Base-by-base conservation (phyloP, 768 basidiomycete species). In the Clavulina sp. region DNA sequence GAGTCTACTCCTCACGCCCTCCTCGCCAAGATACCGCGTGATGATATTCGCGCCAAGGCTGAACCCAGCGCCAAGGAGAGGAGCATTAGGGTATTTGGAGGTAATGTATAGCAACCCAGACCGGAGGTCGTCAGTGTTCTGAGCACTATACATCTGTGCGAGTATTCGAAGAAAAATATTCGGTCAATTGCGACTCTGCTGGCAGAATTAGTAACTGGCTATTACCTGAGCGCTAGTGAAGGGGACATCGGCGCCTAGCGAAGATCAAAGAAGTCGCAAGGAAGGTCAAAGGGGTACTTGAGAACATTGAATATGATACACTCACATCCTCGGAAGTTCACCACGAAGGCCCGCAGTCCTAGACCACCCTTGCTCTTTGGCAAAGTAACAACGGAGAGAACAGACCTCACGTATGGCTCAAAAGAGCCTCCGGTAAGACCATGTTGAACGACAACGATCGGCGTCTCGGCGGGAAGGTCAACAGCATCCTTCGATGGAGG, bases 21-120 rank as follows among this genome's bases (percentile, higher is more conserved):
- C 84, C 66, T 93, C 82, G 3, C 83, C 88, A 48, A 92, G 68
- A 64, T 95, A 95, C 55, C 87, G 74, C 32, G 88, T 84, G 58
- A 97, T 66, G 32, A 96, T 83, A 62, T 86, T 87, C 38, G 91
- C 84, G 38, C 93, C 93, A 32, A 99, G 75, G 3, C 89, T 93
- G 69, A 93, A 97, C 5, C 92, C 88, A 6, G 93, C 65, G 13
- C 86, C 93, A n/a, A 93, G 65, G 31, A 96, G 68, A 3, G 81
- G 85, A 0, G 93, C 87, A 5, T 72, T 66, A 1, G 93, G 92
- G 59, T 80, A 92, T 55, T 64, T 62, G 48, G 74, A 64, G 2
- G 79, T 71, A 50, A 97, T 76, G 66, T 84, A 82, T 57, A 82
- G 70, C 48, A 95, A 62, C 1, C 85, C 84, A 54, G 77, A 76